Conservation (phyloP, 2,329 filamentous ascomycete species). For the Stachybotrys chlorohalonatus region DNA sequence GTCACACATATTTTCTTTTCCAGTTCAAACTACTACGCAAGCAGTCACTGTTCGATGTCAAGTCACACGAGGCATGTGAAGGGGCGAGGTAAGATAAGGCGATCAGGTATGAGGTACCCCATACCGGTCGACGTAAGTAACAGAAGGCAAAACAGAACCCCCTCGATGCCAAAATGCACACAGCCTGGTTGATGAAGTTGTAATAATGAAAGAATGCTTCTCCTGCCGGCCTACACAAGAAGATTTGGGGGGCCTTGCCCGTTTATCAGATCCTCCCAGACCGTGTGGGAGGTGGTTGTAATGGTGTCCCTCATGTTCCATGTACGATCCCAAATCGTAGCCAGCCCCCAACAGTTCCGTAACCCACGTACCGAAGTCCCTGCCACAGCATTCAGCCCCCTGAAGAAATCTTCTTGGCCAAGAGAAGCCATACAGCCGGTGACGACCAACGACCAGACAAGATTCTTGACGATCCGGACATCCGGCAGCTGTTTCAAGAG, state of each 20-base stretch:
- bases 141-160: no score
- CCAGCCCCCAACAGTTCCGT: not conserved
- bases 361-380: not conserved
- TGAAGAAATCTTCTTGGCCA: conserved; percentile 1
- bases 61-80: no score
- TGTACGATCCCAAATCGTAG: not conserved
- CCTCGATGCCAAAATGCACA: no score
- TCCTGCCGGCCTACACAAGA: not conserved
- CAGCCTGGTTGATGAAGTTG: no score
- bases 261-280: conserved; percentile 1
- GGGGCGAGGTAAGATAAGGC: no score
- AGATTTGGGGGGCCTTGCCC: conserved; percentile 1
- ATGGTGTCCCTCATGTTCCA: conserved; percentile 1
- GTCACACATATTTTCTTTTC: no score
- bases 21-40: no score
- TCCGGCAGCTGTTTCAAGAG: conserved; percentile 2
- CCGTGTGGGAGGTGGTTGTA: not conserved
- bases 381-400: not conserved
- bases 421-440: conserved; percentile 1
- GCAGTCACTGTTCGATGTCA: no score
- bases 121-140: no score
- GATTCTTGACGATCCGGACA: not conserved
- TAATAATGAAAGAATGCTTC: not conserved
- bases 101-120: no score
- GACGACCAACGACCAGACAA: conserved; percentile 1